Conservation (phyloP, 306 rosid species). For the Pterocarpus macrocarpus region DNA sequence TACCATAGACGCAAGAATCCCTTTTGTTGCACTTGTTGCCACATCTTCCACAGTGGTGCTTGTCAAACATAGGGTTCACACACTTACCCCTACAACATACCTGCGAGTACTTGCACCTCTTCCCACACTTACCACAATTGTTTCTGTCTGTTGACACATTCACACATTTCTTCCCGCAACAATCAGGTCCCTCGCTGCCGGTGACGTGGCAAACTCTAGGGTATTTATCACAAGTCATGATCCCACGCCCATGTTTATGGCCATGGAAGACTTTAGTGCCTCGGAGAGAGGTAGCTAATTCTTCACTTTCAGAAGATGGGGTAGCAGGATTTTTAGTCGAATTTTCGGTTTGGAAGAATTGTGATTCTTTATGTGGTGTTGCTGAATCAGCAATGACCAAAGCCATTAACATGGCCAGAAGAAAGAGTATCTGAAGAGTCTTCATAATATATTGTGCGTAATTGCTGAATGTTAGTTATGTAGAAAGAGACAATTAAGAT, state of each 20-base stretch:
- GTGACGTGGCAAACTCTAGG: conserved; percentile 55
- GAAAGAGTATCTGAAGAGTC: conserved; percentile 36
- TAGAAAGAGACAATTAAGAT: not conserved
- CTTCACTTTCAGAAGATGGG: conserved; percentile 39
- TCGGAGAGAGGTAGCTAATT: conserved; percentile 34
- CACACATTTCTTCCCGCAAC: conserved; percentile 71
- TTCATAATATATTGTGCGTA: conserved; percentile 41
- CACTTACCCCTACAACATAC: conserved; percentile 72
- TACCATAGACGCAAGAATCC: conserved; percentile 58
- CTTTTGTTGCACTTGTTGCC: conserved; percentile 65
- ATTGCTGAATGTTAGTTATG: not conserved
- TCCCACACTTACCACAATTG: conserved; percentile 75
- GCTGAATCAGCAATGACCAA: conserved; percentile 46
- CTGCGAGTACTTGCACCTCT: conserved; percentile 66
- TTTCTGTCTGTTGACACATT: conserved; percentile 52
- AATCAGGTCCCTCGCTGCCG: conserved; percentile 62
- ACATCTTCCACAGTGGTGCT: conserved; percentile 68
- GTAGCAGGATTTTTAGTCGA: not conserved
- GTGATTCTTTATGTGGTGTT: conserved; percentile 31
- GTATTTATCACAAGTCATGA: conserved; percentile 62
- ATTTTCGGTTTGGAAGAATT: conserved; percentile 12
- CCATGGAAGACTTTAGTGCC: conserved; percentile 42
- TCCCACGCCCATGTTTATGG: not conserved
- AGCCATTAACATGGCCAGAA: conserved; percentile 47
- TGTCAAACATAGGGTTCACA: conserved; percentile 57